Evolutionary conservation across 768 basidiomycete species (phyloP), one percentile per base, ranked within the genome.

Genomic region (Rhodosporidiobolus sp.): DNA sequence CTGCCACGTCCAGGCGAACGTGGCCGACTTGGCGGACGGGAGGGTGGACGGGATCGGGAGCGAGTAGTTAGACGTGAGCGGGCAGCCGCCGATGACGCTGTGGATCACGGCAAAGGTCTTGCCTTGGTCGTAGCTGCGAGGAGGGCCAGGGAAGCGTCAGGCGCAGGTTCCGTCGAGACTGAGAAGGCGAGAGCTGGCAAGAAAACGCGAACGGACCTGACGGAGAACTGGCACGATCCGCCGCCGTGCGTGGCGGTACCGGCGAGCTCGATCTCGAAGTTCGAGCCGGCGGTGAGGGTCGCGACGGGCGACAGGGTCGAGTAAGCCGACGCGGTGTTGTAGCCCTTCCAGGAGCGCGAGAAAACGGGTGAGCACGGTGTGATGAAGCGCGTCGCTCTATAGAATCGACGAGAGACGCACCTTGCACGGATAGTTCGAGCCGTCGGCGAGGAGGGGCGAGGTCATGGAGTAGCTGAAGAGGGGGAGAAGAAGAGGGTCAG

Each of bases 1-100:
- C 76, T 81, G 80, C 83, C 83, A 83, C 43, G 76, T 76, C 83
- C 83, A 83, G 19, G 79, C 76, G 64, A 83, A 82, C 19, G 81
- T 68, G 6, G 80, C 80, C 34, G 79, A 75, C 12, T 78, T 80
- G 1, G 61, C 65, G 0, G 75, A 65, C 3, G 82, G 82, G 0
- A 81, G 78, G 24, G 79, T 72, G 5, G 38, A 35, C 2, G 83
- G 82, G 54, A 83, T 79, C 12, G 75, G 70, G 28, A 83, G 74
- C n/a, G 75, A 63, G 67, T 78, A 79, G 9, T 65, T 75, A 43
- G 63, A 52, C 38, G 77, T 73, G 55, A 80, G 65, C 38, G 80
- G 70, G 65, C 82, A 83, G 9, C 82, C 82, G 12, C 82, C 83
- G 24, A 82, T 77, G 49, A 79, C 62, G 22, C 76, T 77, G 49